Conservation (phyloP, 306 rosid genomes). For the cucumber (Cucumis sativus) region Cucumber_9930_V3 NC_026657.2:7087501-7088000, state of each 20-base stretch:
- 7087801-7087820: conserved; percentile 24
- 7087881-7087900: conserved; percentile 9
- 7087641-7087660: neutral
- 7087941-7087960: conserved; percentile 9
- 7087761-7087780: conserved; percentile 8
- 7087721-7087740: neutral
- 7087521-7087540: neutral
- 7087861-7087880: neutral
- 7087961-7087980: neutral
- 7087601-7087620: neutral
- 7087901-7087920: conserved; percentile 7
- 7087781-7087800: conserved; percentile 58
- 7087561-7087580: neutral
- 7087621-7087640: neutral
- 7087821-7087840: conserved; percentile 62
- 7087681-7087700: neutral
- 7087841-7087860: conserved; percentile 20
- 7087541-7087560: neutral
- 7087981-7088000: neutral
- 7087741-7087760: neutral
- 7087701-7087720: neutral
- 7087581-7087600: neutral
- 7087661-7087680: neutral
- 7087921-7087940: conserved; percentile 11
- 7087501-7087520: neutral